These are phyloP conservation scores for Lactarius pseudohatsudake DNA, from an alignment of 768 basidiomycete species.

Conservation along the genomic window DNA sequence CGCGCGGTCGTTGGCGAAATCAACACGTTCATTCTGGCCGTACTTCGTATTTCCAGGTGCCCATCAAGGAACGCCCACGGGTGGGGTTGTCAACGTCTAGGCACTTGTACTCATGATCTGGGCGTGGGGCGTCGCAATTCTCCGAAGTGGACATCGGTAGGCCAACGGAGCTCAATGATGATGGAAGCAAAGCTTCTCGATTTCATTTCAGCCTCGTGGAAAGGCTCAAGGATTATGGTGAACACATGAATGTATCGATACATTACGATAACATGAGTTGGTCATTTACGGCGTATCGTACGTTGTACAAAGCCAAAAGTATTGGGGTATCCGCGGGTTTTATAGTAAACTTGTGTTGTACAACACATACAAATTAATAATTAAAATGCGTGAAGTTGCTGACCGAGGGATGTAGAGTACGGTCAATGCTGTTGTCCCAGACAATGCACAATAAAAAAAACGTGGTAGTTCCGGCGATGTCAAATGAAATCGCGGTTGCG, in stretches of 20 bases:
- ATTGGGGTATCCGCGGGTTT: constrained; percentile 25
- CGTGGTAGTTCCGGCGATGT: constrained; percentile 13
- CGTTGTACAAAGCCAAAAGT: constrained; percentile 26
- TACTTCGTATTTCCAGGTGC: constrained; percentile 38
- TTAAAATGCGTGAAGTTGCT: constrained; percentile 22
- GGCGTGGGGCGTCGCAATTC: constrained; percentile 20
- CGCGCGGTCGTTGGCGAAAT: constrained; percentile 69
- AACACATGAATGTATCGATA: constrained; percentile 19
- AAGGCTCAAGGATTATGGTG: constrained; percentile 11
- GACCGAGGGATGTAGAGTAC: constrained; percentile 2
- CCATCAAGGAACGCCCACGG: constrained; percentile 50
- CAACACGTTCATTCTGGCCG: constrained; percentile 41
- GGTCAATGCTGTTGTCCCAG: constrained; percentile 18
- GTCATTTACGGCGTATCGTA: constrained; percentile 12
- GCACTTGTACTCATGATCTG: constrained; percentile 11
- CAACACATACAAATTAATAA: constrained; percentile 27
- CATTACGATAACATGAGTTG: constrained; percentile 25
- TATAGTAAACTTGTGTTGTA: constrained; percentile 22
- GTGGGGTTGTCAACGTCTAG: constrained; percentile 35
- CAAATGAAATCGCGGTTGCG: constrained; percentile 14
- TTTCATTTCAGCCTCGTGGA: constrained; percentile 11
- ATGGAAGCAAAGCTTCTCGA: constrained; percentile 6
- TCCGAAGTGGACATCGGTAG: constrained; percentile 59
- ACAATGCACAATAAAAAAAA: constrained; percentile 19
- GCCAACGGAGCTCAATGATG: constrained; percentile 6